Percentiles rank a stretch among this genome's conserved stretches.
Conservation (phyloP, 2,329 filamentous ascomycete species). For the Trichoderma atroviride region DNA sequence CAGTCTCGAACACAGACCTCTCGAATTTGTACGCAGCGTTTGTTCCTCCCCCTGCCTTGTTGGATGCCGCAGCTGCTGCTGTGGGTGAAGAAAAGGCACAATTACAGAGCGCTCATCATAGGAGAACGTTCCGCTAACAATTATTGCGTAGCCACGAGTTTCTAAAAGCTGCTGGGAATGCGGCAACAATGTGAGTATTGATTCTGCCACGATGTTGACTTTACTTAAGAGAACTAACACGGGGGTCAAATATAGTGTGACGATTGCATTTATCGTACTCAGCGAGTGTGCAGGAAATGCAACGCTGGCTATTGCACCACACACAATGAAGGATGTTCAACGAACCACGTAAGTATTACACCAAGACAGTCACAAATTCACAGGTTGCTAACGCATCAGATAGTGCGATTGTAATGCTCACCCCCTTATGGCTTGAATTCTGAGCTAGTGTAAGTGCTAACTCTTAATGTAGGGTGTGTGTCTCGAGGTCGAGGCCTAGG, state of each 20-base stretch:
- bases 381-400: slow-evolving; percentile 10
- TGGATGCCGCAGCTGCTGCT: slow-evolving; percentile 20
- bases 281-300: slow-evolving; percentile 72
- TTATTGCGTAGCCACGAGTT: slow-evolving; percentile 54
- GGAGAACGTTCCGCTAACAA: slow-evolving; percentile 6
- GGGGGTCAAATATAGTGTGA: slow-evolving; percentile 60
- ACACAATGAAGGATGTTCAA: slow-evolving; percentile 80
- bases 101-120: slow-evolving; percentile 10
- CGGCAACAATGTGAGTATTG: slow-evolving; percentile 68
- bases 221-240: slow-evolving; percentile 26
- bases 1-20: slow-evolving; percentile 24
- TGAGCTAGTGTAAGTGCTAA: background rate
- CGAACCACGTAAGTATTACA: slow-evolving; percentile 54
- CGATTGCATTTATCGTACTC: slow-evolving; percentile 71
- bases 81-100: slow-evolving; percentile 18
- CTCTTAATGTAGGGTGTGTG: slow-evolving; percentile 41
- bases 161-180: slow-evolving; percentile 82
- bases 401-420: slow-evolving; percentile 19
- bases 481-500: slow-evolving; percentile 36
- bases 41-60: slow-evolving; percentile 3
- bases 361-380: background rate
- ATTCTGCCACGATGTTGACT: no score
- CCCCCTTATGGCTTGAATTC: background rate
- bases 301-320: slow-evolving; percentile 79
- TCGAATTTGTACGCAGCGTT: slow-evolving; percentile 30